These are phyloP conservation scores for Suillus tomentosus DNA, from an alignment of 768 basidiomycete species.

Conservation along the genomic window DNA sequence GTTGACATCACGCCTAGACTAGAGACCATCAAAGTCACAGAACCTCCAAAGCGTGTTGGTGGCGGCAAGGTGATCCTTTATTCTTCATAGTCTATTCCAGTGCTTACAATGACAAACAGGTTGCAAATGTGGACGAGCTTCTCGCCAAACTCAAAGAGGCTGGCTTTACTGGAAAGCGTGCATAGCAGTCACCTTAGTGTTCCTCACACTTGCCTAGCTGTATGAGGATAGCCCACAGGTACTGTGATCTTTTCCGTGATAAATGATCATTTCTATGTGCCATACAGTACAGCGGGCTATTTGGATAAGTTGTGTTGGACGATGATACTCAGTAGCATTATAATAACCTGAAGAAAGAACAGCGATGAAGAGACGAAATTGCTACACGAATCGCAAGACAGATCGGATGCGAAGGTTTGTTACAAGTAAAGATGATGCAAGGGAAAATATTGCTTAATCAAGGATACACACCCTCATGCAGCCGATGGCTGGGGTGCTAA, in stretches of 20 bases:
- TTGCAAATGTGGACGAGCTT: slow-evolving; percentile 86
- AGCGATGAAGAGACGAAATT: slow-evolving; percentile 13
- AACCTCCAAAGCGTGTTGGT: slow-evolving; percentile 89
- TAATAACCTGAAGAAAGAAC: slow-evolving; percentile 9
- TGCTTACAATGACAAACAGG: slow-evolving; percentile 37
- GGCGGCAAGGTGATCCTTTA: slow-evolving; percentile 70
- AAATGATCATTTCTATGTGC: slow-evolving; percentile 1
- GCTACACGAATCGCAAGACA: slow-evolving; percentile 20
- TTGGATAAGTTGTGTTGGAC: slow-evolving; percentile 3
- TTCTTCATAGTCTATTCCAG: slow-evolving; percentile 12
- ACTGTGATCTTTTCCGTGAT: neutral
- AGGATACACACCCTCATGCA: slow-evolving; percentile 13
- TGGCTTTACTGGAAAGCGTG: slow-evolving; percentile 48
- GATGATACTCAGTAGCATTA: neutral
- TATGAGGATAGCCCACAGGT: neutral
- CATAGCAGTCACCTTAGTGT: slow-evolving; percentile 13
- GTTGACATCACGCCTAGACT: slow-evolving; percentile 82
- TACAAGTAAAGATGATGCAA: slow-evolving; percentile 2
- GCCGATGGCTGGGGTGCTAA: slow-evolving; percentile 10
- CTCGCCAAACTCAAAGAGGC: slow-evolving; percentile 88
- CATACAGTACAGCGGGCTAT: neutral
- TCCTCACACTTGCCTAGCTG: neutral
- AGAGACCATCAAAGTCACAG: slow-evolving; percentile 84
- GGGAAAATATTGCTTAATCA: slow-evolving; percentile 8
- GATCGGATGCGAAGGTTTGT: slow-evolving; percentile 7